These are phyloP conservation scores for Usnea hakonensis DNA, from an alignment of 495 filamentous ascomycete genomes.

Conservation along the genomic window DNA sequence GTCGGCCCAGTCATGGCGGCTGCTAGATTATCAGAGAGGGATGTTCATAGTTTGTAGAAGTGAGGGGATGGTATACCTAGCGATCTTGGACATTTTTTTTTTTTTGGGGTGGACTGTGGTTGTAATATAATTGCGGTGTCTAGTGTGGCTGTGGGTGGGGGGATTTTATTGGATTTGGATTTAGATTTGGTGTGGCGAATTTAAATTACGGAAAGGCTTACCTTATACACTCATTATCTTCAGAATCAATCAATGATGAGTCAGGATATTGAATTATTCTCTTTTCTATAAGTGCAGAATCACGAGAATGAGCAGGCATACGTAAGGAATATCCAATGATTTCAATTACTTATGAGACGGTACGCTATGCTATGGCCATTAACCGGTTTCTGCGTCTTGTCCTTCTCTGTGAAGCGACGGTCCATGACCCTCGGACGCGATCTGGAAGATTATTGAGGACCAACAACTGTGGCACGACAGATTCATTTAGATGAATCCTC, in stretches of 20 bases:
- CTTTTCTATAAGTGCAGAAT: too few relatives aligned
- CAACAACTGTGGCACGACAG: not conserved
- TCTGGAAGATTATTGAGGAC: too few relatives aligned
- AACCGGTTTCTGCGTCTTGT: not conserved
- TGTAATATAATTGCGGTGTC: too few relatives aligned
- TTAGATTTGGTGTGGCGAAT: not conserved
- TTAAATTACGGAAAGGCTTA: too few relatives aligned
- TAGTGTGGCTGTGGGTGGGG: not conserved
- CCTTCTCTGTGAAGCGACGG: not conserved
- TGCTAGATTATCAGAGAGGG: slow-evolving; percentile 19
- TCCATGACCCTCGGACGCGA: too few relatives aligned
- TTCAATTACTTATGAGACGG: not conserved
- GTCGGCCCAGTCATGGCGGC: slow-evolving; percentile 88
- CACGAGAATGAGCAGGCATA: too few relatives aligned
- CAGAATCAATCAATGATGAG: too few relatives aligned
- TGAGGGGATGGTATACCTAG: slow-evolving; percentile 9
- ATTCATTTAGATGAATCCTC: too few relatives aligned
- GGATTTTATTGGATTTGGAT: not conserved
- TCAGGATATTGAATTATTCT: too few relatives aligned
- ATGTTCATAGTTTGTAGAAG: not conserved
- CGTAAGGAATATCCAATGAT: too few relatives aligned
- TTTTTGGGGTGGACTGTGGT: not conserved
- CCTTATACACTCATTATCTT: too few relatives aligned
- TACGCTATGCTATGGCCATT: not conserved
- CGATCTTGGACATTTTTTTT: slow-evolving; percentile 20